Evolutionary conservation across 140 eudicot species (phyloP), one percentile per base, ranked within the genome.

Genomic region (Ambrosia hybrid): DNA sequence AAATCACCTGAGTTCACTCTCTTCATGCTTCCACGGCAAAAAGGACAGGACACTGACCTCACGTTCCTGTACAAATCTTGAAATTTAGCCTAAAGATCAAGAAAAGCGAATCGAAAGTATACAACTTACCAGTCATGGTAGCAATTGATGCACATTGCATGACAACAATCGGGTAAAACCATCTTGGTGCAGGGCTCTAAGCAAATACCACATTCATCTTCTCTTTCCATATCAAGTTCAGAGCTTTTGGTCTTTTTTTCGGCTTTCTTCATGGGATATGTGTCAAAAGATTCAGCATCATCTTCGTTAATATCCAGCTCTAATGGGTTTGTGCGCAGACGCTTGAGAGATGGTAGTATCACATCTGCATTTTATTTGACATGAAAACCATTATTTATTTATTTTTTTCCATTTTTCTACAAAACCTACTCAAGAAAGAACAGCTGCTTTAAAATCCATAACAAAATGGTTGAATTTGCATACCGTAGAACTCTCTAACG

Each of bases 131-230:
- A 91, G 70, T 91, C 97, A 53, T 57, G 87, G 85, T 83, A 91
- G 74, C 97, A 87, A 64, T 80, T 84, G 75, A 82, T 87, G 86
- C 94, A 87, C 94, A 87, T 87, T 70, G 90, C 78, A 74, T 91
- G 97, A 56, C 95, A 78, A 65, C 97, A 91, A 49, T 85, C 76
- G 1, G 97, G 97, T 72, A 91, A 76, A 13, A 83, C 97, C 73
- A 88, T 81, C 78, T 85, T 87, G 67, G 88, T 73, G 85, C 87
- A 82, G 37, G 85, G 82, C 69, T 91, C 97, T 82, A 91, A 75
- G 71, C 97, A 91, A 21, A 91, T 91, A 41, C 97, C 97, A 85
- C 97, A 91, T 76, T 91, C 97, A 16, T 87, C 95, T 69, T 91
- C 97, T 73, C 83, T 77, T 76, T 87, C 97, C 41, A 76, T 52